Evolutionary conservation across 352 stramenopile species (phyloP).

Genomic region (Globisporangium spinosum): DNA sequence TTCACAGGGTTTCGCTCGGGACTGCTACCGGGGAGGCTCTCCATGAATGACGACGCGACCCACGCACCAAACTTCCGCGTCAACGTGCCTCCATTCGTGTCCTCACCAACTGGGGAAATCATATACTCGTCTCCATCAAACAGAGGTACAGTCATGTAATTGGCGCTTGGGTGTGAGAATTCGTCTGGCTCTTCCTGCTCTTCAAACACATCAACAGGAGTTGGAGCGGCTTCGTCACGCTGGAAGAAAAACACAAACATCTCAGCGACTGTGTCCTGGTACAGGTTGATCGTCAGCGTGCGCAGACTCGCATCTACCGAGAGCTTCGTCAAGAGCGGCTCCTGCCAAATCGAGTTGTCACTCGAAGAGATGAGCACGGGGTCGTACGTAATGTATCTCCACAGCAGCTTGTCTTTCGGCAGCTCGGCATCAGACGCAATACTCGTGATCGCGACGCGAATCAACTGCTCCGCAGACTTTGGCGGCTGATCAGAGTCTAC

Average conservation of each 20-base stretch:
- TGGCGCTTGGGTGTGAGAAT: neutral
- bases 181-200: constrained; percentile 7
- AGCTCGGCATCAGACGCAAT: constrained; percentile 60
- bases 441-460: constrained; percentile 70
- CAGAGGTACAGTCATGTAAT: neutral
- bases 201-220: neutral
- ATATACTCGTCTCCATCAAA: constrained; percentile 13
- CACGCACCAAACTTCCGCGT: constrained; percentile 54
- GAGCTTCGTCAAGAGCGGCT: constrained; percentile 58
- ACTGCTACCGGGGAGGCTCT: constrained; percentile 28
- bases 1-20: neutral
- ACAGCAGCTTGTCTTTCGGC: constrained; percentile 47
- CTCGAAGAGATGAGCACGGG: constrained; percentile 27
- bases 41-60: constrained; percentile 54
- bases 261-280: constrained; percentile 72
- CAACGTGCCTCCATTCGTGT: constrained; percentile 31
- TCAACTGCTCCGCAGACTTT: constrained; percentile 46
- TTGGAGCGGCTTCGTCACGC: constrained; percentile 19
- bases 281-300: constrained; percentile 70
- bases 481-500: neutral
- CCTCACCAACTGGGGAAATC: constrained; percentile 15
- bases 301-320: constrained; percentile 69
- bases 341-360: constrained; percentile 66
- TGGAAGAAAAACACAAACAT: constrained; percentile 79
- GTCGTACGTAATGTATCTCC: constrained; percentile 41